These are phyloP conservation scores for Neurospora sp. DNA, from an alignment of 495 filamentous ascomycete genomes.

Conservation along the genomic window DNA sequence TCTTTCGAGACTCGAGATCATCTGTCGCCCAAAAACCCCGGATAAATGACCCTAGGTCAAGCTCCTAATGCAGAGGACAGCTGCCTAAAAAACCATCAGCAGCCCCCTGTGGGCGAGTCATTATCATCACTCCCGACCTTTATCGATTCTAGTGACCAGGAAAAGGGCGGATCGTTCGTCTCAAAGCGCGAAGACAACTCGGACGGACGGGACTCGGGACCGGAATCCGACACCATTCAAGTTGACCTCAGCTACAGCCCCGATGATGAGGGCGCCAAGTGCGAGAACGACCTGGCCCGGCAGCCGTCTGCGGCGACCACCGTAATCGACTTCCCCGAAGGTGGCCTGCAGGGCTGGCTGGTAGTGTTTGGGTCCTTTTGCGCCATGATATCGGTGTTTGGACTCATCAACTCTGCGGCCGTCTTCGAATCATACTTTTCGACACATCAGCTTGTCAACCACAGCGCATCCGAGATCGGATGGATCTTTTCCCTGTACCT, in stretches of 20 bases:
- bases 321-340: constrained; percentile 44
- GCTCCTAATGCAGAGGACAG: constrained; percentile 28
- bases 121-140: constrained; percentile 1
- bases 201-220: neutral
- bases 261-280: neutral
- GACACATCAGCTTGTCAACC: constrained; percentile 45
- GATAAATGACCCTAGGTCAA: constrained; percentile 17
- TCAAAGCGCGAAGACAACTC: neutral
- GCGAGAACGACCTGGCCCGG: neutral
- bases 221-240: neutral
- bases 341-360: constrained; percentile 49
- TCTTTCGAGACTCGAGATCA: neutral
- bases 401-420: constrained; percentile 53
- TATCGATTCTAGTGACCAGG: neutral
- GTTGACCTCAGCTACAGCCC: neutral
- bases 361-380: constrained; percentile 52
- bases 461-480: constrained; percentile 47
- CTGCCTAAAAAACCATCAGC: constrained; percentile 32
- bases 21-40: neutral
- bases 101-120: constrained; percentile 5
- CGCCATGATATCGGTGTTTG: constrained; percentile 54
- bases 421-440: constrained; percentile 55
- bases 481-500: constrained; percentile 56
- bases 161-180: neutral
- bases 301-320: constrained; percentile 12